Conservation (phyloP, 306 rosid species). For the Sindora glabra region DNA sequence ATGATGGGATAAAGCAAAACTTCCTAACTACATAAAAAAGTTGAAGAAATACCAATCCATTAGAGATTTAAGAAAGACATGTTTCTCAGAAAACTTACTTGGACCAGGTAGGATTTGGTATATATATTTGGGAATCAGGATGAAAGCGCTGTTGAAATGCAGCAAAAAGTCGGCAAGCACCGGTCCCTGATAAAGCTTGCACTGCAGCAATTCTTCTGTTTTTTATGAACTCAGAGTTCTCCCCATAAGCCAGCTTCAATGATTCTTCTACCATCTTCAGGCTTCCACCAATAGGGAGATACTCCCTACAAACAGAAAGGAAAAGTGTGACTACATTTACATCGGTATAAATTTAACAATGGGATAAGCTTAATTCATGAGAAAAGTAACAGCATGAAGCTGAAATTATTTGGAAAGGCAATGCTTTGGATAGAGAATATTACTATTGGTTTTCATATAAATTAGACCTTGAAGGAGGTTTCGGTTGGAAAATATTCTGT, state of each 20-base stretch:
- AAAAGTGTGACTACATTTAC: neutral
- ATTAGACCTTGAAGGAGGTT: neutral
- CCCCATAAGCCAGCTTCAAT: slow-evolving; percentile 90
- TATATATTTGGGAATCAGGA: slow-evolving; percentile 73
- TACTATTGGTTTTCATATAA: neutral
- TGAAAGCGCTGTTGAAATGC: slow-evolving; percentile 88
- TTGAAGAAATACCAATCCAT: neutral
- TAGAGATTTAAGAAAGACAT: neutral
- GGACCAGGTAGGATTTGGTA: slow-evolving; percentile 88
- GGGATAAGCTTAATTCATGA: neutral
- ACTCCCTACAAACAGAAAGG: slow-evolving; percentile 58
- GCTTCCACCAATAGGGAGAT: slow-evolving; percentile 96
- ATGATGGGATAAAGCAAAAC: neutral
- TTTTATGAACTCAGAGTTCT: slow-evolving; percentile 65
- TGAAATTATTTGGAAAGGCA: neutral
- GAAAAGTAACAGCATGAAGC: neutral
- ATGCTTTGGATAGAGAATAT: neutral
- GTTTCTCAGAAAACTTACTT: slow-evolving; percentile 46
- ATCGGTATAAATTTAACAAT: neutral
- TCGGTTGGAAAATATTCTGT: neutral
- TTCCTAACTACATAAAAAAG: neutral
- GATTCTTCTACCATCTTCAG: slow-evolving; percentile 78
- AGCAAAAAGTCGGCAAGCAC: slow-evolving; percentile 91
- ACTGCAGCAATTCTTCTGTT: slow-evolving; percentile 91
- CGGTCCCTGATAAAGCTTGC: slow-evolving; percentile 94